Conservation (phyloP, 2,329 filamentous ascomycete species). For the Botryotinia globosa region DNA sequence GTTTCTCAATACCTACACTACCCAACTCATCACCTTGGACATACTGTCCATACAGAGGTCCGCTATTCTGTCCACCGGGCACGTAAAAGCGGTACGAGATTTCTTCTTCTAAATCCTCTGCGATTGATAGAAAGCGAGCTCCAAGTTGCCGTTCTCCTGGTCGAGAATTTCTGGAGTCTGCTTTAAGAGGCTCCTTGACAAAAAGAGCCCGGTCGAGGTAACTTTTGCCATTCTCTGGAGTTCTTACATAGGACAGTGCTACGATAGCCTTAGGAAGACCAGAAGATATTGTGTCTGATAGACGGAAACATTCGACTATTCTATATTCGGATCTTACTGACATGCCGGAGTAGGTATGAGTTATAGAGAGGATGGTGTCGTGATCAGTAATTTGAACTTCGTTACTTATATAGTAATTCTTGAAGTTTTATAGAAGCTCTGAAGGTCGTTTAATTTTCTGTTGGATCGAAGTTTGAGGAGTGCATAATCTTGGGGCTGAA, state of each 20-base stretch:
- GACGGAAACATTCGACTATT: not conserved
- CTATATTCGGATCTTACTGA: not conserved
- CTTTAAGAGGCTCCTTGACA: not conserved
- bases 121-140: not conserved
- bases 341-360: not conserved
- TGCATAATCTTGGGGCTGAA: not conserved
- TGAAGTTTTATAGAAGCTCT: not conserved
- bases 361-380: not conserved
- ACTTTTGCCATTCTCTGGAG: not conserved
- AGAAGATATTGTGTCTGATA: no score
- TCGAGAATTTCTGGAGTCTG: rapidly evolving
- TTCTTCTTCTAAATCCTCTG: not conserved
- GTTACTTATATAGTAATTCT: not conserved
- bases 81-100: not conserved
- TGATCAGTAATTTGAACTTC: not conserved
- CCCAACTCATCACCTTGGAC: not conserved
- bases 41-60: not conserved
- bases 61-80: not conserved
- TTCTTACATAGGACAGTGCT: not conserved
- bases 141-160: not conserved
- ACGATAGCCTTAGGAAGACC: not conserved
- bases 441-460: not conserved
- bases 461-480: not conserved
- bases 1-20: not conserved
- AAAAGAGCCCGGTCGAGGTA: not conserved